These are phyloP conservation scores for Phylloporus sp. DNA, from an alignment of 768 basidiomycete species.

Conservation along the genomic window DNA sequence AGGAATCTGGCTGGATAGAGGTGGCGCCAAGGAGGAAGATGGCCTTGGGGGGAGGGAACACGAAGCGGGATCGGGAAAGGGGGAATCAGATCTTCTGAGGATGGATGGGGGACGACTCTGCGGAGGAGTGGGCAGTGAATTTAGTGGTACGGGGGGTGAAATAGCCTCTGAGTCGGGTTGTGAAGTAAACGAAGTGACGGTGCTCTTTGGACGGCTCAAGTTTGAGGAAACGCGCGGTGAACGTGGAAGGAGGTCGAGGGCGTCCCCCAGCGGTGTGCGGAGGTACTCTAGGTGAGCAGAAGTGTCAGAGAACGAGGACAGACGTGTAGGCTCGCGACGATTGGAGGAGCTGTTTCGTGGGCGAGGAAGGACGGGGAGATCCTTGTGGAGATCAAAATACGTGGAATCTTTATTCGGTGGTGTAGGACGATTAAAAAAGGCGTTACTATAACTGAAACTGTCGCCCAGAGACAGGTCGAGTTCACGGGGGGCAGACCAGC, in stretches of 20 bases:
- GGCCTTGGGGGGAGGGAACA: constrained; percentile 17
- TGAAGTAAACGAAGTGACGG: constrained; percentile 27
- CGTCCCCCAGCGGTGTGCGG: constrained; percentile 15
- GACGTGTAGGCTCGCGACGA: constrained; percentile 19
- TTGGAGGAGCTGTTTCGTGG: constrained; percentile 18
- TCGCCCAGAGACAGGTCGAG: constrained; percentile 33
- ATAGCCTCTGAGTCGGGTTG: constrained; percentile 15
- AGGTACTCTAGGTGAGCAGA: constrained; percentile 19
- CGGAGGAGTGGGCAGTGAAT: constrained; percentile 26
- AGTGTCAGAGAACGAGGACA: constrained; percentile 18
- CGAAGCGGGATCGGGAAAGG: constrained; percentile 19
- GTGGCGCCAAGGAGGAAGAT: constrained; percentile 18
- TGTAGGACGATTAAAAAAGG: constrained; percentile 27
- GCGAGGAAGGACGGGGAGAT: constrained; percentile 17
- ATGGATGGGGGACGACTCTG: constrained; percentile 28
- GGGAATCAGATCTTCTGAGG: constrained; percentile 22
- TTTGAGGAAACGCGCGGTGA: constrained; percentile 20
- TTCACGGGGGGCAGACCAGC: constrained; percentile 46
- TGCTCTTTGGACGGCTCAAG: constrained; percentile 21
- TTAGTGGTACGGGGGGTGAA: constrained; percentile 14
- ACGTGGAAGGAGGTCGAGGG: constrained; percentile 25
- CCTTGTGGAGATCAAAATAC: constrained; percentile 31
- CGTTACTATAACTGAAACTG: constrained; percentile 30
- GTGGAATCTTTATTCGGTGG: constrained; percentile 22
- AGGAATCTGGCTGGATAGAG: constrained; percentile 39